A percentile compares a stretch with the other conserved stretches of the same genome.
Conservation (phyloP, 257 asterid genomes). For the Phtheirospermum japonicum region DNA sequence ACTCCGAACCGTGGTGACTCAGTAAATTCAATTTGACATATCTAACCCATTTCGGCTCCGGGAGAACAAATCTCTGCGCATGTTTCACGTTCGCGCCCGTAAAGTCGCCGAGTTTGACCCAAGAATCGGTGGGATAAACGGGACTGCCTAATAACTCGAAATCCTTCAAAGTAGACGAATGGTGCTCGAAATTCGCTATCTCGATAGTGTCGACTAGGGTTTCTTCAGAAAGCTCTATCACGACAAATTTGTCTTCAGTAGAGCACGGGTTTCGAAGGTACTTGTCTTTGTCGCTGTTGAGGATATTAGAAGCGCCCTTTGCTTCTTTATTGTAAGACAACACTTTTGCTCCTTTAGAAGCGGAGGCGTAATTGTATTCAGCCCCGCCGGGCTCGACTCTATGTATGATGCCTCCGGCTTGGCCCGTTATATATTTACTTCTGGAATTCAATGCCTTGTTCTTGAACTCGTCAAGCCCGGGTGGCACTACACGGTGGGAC, state of each 20-base stretch:
- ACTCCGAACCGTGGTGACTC: slow-evolving; percentile 87
- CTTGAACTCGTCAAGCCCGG: slow-evolving; percentile 81
- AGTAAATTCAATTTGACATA: slow-evolving; percentile 67
- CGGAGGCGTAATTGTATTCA: slow-evolving; percentile 88
- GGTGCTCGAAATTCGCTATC: slow-evolving; percentile 88
- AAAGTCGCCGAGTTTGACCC: slow-evolving; percentile 79
- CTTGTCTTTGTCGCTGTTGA: slow-evolving; percentile 82
- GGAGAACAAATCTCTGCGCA: slow-evolving; percentile 64
- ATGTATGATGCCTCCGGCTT: slow-evolving; percentile 60
- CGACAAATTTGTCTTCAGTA: slow-evolving; percentile 78
- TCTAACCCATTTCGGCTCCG: slow-evolving; percentile 91
- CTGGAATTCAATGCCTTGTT: slow-evolving; percentile 62
- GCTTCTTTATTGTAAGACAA: slow-evolving; percentile 88
- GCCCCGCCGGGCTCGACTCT: slow-evolving; percentile 92
- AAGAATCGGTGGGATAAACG: slow-evolving; percentile 85
- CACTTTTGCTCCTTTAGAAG: slow-evolving; percentile 94
- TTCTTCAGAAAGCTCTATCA: slow-evolving; percentile 93
- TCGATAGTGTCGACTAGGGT: slow-evolving; percentile 70
- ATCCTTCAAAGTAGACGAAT: slow-evolving; percentile 81
- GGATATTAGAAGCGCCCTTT: slow-evolving; percentile 88
- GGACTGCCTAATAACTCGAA: slow-evolving; percentile 81
- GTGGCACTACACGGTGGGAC: slow-evolving; percentile 44
- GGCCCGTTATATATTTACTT: slow-evolving; percentile 40
- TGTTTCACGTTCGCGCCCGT: slow-evolving; percentile 80
- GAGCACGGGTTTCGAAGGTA: slow-evolving; percentile 98